These are phyloP conservation scores for Pterulicium gracile DNA, from an alignment of 1,284 basidiomycete species.

Conservation along the genomic window DNA sequence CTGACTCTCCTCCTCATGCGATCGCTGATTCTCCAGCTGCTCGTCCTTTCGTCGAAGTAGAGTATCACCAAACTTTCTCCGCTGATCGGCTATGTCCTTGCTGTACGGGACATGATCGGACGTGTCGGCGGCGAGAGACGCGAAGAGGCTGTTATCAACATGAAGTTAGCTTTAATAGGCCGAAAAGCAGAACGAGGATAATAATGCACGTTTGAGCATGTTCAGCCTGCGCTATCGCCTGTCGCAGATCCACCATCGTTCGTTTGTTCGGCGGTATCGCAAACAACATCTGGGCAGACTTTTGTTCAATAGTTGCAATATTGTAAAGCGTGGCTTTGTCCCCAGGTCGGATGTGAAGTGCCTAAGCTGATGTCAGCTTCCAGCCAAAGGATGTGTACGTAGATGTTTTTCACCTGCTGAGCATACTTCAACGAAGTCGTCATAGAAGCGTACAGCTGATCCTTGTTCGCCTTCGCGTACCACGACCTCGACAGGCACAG, in stretches of 20 bases:
- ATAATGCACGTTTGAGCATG: constrained; percentile 71
- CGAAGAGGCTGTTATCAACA: constrained; percentile 54
- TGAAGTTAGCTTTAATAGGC: not conserved
- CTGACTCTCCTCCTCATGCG: constrained; percentile 64
- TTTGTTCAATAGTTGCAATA: constrained; percentile 94
- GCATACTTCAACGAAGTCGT: constrained; percentile 71
- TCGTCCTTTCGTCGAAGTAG: constrained; percentile 75
- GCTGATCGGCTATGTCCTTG: constrained; percentile 78
- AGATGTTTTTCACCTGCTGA: constrained; percentile 63
- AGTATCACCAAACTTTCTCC: constrained; percentile 79
- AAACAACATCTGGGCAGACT: constrained; percentile 82
- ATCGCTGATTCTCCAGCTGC: constrained; percentile 62
- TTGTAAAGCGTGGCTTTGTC: constrained; percentile 90
- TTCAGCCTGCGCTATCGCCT: constrained; percentile 73
- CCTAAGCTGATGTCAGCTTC: no score
- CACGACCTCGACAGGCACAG: constrained; percentile 82
- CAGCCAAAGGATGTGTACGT: constrained; percentile 3
- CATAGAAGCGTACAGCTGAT: constrained; percentile 74
- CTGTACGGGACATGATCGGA: constrained; percentile 71
- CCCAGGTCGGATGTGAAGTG: constrained; percentile 67
- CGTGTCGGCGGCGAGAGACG: constrained; percentile 66
- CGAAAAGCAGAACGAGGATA: not conserved
- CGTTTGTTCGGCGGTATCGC: constrained; percentile 65
- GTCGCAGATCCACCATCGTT: constrained; percentile 67
- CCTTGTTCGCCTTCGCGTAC: constrained; percentile 86